Evolutionary conservation across 2,329 filamentous ascomycete species (phyloP).

Genomic region (Fonsecaea multimorphosa): DNA sequence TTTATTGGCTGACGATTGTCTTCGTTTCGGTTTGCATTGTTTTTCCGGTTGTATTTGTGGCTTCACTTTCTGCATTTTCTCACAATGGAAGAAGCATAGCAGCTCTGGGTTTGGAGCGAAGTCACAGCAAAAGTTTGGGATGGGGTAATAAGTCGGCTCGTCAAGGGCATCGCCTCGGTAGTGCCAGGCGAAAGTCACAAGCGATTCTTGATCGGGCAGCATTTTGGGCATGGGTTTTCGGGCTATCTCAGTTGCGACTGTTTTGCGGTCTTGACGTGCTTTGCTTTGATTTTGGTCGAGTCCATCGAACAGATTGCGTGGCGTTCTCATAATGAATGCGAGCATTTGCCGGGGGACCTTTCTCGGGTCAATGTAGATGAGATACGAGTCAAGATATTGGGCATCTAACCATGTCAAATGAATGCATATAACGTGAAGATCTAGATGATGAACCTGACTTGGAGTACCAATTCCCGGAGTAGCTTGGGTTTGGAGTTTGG

Average conservation of each 20-base stretch:
- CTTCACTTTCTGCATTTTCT: not conserved
- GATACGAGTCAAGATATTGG: constrained; percentile 8
- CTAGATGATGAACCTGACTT: too few species aligned
- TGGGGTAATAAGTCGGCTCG: constrained; percentile 6
- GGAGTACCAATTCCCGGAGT: too few species aligned
- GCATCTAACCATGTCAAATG: constrained; percentile 5
- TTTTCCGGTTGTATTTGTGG: not conserved
- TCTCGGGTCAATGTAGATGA: constrained; percentile 11
- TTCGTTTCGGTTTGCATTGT: constrained; percentile 1
- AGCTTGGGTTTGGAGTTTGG: too few species aligned
- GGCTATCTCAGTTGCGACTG: not conserved
- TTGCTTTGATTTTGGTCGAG: not conserved
- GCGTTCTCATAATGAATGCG: constrained; percentile 7
- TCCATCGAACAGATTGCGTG: not conserved
- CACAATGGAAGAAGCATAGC: not conserved
- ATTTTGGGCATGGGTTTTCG: not conserved
- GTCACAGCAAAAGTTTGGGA: constrained; percentile 14
- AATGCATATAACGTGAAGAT: not conserved
- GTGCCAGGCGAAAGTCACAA: not conserved
- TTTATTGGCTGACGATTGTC: not conserved
- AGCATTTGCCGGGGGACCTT: constrained; percentile 7
- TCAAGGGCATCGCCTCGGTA: not conserved
- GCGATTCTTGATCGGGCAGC: not conserved
- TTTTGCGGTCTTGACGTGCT: not conserved
- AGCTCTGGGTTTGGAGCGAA: not conserved